phyloP scores from a whole-genome alignment of 345 rosid species.

The Gossypium arboreum region DNA sequence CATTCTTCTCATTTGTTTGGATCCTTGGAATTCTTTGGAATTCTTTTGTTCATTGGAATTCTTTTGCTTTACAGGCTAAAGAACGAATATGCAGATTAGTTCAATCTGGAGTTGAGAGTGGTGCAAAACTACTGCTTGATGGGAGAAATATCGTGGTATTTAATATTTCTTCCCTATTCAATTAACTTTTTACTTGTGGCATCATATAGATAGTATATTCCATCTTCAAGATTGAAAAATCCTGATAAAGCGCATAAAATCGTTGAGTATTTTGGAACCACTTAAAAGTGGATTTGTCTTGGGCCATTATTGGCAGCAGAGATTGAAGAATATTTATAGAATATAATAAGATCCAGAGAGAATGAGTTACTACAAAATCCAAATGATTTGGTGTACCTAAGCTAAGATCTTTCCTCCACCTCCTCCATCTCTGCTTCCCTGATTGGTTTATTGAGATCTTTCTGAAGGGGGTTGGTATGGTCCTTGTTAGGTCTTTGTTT shows the following conservation, averaged over 20 bases:
- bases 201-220: background rate
- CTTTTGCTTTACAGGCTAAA: constrained; percentile 65
- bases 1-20: background rate
- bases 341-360: background rate
- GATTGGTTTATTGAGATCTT: background rate
- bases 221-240: background rate
- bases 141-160: constrained; percentile 82
- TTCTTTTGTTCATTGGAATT: constrained; percentile 15
- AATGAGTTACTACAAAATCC: background rate
- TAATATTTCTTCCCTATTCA: background rate
- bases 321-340: background rate
- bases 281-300: background rate
- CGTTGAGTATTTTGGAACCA: background rate
- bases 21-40: background rate
- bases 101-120: constrained; percentile 77
- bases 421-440: background rate
- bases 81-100: constrained; percentile 72
- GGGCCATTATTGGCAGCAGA: background rate
- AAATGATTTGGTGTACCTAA: background rate
- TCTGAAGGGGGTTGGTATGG: background rate
- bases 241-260: background rate
- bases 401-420: background rate
- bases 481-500: constrained; percentile 5
- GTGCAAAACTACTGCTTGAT: constrained; percentile 82
- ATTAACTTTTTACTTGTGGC: background rate